Base-by-base conservation (phyloP, 179 eudicot genomes). In the Carnegiea gigantea region DNA sequence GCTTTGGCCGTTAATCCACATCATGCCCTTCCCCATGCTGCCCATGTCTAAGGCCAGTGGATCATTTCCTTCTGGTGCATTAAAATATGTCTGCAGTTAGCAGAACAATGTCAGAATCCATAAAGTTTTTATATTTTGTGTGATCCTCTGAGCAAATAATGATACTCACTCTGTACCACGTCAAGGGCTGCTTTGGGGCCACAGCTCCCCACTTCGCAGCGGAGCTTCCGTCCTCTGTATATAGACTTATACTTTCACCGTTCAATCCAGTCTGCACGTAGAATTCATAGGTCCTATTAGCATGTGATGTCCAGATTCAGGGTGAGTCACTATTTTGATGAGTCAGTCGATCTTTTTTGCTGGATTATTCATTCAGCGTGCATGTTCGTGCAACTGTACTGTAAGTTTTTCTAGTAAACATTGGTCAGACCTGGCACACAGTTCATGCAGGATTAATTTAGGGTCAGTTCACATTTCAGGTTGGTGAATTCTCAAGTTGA, bases 1-100 rank as follows among this genome's bases (percentile, higher is more conserved):
- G 88, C 93, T 89, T 83, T 93, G 87, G 3, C 94, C 95, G 64
- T 93, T 92, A 26, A 93, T 80, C 94, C 93, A 93, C 65, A 92
- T 83, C 81, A 89, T 87, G 54, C 97, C 97, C 82, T 93, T 93
- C 13, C 93, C 90, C 95, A 93, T 93, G 85, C 87, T 89, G 40
- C 80, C 81, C 98, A 93, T 90, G 72, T 93, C 94, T 72, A 93
- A 53, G 70, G 91, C 95, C 77, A 93, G 70, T 38, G 98, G 94
- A 20, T 90, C 92, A 30, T 86, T 85, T 83, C 98, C 95, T 84
- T 9, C 87, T 17, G 98, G 98, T 71, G 93, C 91, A 76, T 85
- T 80, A 81, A 93, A 92, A 46, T 83, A 85, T 30, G 95, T 75
- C 95, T 93, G 90, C 13, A 79, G 79, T 48, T 21, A 70, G 24